Evolutionary conservation across 129 eudicot species (phyloP), one percentile per base, ranked within the genome.

Genomic region (Oenanthe sinensis): DNA sequence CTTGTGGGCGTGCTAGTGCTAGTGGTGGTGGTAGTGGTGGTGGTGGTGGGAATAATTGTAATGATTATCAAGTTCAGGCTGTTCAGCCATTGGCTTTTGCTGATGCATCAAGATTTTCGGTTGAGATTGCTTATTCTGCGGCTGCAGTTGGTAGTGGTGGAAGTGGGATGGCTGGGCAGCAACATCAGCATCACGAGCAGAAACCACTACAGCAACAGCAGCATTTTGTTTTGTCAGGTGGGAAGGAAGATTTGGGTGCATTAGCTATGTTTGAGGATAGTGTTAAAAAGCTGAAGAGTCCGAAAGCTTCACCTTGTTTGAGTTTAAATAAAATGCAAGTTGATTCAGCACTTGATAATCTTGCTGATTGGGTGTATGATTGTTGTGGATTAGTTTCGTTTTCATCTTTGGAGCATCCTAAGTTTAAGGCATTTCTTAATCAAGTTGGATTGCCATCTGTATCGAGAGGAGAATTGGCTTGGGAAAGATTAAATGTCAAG

Each of bases 221-320:
- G 68, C 90, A 83, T 72, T 80, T 85, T 88, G 79, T 85, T 84
- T 76, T 90, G 74, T 92, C 92, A 13, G 99, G 99, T 26, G 97
- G 97, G 28, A 90, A 84, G 74, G 93, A 96, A 67, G 99, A 92
- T 86, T 90, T 96, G 76, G 97, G 96, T 7, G 93, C 97, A 36
- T 79, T 90, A 39, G 98, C 97, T 6, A 88, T 86, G 94, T 75
- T 96, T 43, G 99, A 96, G 83, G 97, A 96, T 70, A 96, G 99
- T 84, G 96, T 96, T 26, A 96, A 92, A 83, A 88, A 89, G 82
- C 78, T 96, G 3, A 96, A 92, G 79, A 90, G 95, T 45, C 97
- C 97, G 3, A 89, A 89, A 82, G 67, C 96, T 5, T 89, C 92
- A 5, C 92, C 96, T 45, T 90, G 89, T 44, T 92, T 88, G 67